These are phyloP conservation scores for Penicillium decumbens DNA, from an alignment of 2,329 filamentous ascomycete species.

Conservation along the genomic window DNA sequence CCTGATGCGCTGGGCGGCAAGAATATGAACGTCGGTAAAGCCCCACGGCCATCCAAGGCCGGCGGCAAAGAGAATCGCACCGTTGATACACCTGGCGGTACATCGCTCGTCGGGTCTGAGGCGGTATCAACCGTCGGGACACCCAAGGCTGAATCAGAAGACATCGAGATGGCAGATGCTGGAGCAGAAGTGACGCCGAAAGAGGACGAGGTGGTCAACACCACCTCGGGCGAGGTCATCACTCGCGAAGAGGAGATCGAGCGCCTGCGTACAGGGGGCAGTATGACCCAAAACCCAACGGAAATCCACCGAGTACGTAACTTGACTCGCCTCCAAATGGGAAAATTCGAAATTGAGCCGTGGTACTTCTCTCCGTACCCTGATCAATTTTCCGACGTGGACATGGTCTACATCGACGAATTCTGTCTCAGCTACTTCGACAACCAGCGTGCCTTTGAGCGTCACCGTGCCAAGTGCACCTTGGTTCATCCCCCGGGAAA, in stretches of 20 bases:
- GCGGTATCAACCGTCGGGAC: conserved; percentile 38
- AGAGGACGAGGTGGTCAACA: conserved; percentile 36
- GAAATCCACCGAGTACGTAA: conserved; percentile 96
- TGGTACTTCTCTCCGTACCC: conserved; percentile 99
- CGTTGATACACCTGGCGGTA: conserved; percentile 36
- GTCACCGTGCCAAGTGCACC: conserved; percentile 85
- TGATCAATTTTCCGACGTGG: conserved; percentile 77
- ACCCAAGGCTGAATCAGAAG: conserved; percentile 37
- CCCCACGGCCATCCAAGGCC: conserved; percentile 51
- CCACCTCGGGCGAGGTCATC: conserved; percentile 39
- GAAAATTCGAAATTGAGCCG: conserved; percentile 82
- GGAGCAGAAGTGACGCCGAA: conserved; percentile 30
- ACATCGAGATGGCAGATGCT: conserved; percentile 44
- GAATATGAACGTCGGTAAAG: conserved; percentile 46
- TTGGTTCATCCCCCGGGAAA: conserved; percentile 92
- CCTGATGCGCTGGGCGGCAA: conserved; percentile 49
- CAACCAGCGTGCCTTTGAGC: conserved; percentile 71
- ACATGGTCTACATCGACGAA: conserved; percentile 94
- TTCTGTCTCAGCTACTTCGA: conserved; percentile 93
- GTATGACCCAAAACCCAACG: conserved; percentile 97
- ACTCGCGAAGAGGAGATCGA: conserved; percentile 87
- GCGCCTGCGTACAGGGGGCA: conserved; percentile 86
- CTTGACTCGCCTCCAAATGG: conserved; percentile 90
- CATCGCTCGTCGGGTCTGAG: conserved; percentile 33
- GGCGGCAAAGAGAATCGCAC: conserved; percentile 59